Evolutionary conservation across 768 basidiomycete genomes (phyloP).

Genomic region (Boletus patriciae): DNA sequence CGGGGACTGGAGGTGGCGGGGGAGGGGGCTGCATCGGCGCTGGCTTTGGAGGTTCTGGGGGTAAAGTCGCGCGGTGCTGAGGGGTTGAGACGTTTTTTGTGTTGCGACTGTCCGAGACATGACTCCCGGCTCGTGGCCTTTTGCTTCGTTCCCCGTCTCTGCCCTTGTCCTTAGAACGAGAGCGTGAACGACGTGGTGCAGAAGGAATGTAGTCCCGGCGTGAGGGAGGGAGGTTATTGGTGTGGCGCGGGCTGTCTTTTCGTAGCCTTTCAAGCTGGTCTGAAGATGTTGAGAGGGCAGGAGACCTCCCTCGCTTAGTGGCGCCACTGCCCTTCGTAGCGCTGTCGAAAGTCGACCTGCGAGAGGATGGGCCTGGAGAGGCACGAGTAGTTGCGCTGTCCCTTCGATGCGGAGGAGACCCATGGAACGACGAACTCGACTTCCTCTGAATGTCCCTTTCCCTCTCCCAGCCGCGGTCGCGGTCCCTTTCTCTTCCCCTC

Average conservation of each 20-base stretch:
- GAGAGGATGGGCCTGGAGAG: conserved; percentile 17
- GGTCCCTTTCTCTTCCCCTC: background rate
- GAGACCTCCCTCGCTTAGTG: conserved; percentile 22
- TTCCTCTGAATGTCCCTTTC: conserved; percentile 10
- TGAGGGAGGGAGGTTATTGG: background rate
- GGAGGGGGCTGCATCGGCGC: conserved; percentile 22
- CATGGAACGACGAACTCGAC: background rate
- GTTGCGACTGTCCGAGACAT: background rate
- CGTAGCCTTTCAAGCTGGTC: conserved; percentile 27
- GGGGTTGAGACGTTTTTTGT: background rate
- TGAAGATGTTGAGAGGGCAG: conserved; percentile 26
- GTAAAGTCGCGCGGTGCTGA: background rate
- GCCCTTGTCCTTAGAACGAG: conserved; percentile 12
- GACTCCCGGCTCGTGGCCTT: conserved; percentile 1
- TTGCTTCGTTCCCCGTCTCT: conserved; percentile 6
- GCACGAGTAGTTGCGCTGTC: conserved; percentile 13
- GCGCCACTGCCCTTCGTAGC: conserved; percentile 1
- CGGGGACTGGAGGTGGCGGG: conserved; percentile 18
- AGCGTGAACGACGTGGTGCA: conserved; percentile 7
- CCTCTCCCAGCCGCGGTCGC: background rate
- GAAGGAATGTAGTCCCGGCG: conserved; percentile 11
- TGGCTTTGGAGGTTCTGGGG: conserved; percentile 17
- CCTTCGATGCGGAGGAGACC: conserved; percentile 19
- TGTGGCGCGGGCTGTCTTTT: conserved; percentile 14
- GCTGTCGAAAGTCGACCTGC: conserved; percentile 15